Percentiles rank a stretch among this genome's conserved stretches.
Evolutionary conservation across 2,329 filamentous ascomycete genomes (phyloP).

Genomic region (Colletotrichum nymphaeae): DNA sequence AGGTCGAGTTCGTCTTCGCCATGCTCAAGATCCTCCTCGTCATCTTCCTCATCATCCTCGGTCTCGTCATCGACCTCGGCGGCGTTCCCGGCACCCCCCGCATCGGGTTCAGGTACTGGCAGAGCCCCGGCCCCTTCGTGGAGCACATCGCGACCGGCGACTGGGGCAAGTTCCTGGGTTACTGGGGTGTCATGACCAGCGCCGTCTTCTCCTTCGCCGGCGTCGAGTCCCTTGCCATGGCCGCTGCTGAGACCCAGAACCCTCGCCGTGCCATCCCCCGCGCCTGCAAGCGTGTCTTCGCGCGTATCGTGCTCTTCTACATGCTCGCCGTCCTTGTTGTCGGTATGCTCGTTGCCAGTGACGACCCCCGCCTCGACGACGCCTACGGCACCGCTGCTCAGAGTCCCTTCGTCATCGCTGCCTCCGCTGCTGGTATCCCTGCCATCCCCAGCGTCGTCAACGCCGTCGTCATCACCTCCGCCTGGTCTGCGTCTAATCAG

Average conservation of each 20-base stretch:
- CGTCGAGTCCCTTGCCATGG: conserved; percentile 39
- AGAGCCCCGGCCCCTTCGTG: conserved; percentile 62
- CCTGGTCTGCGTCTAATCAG: conserved; percentile 62
- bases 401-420: conserved; percentile 62
- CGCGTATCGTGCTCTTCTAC: conserved; percentile 52
- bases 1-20: conserved; percentile 69
- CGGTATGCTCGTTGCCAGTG: conserved; percentile 64
- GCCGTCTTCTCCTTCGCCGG: conserved; percentile 42
- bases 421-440: conserved; percentile 63
- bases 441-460: conserved; percentile 67
- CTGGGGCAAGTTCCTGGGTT: conserved; percentile 45
- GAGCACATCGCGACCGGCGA: conserved; percentile 63
- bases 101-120: conserved; percentile 39
- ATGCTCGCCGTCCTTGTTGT: conserved; percentile 63
- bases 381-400: conserved; percentile 61
- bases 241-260: conserved; percentile 48
- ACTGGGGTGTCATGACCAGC: conserved; percentile 40
- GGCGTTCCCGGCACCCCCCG: conserved; percentile 39
- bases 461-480: conserved; percentile 63
- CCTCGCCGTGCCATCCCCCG: conserved; percentile 55
- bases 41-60: conserved; percentile 71
- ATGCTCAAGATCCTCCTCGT: conserved; percentile 66
- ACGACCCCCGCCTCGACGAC: conserved; percentile 60
- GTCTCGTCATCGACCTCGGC: conserved; percentile 55
- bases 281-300: conserved; percentile 42